Conservation (phyloP, 2,329 filamentous ascomycete species). For the Arthrobotrys sphaeroides region DNA sequence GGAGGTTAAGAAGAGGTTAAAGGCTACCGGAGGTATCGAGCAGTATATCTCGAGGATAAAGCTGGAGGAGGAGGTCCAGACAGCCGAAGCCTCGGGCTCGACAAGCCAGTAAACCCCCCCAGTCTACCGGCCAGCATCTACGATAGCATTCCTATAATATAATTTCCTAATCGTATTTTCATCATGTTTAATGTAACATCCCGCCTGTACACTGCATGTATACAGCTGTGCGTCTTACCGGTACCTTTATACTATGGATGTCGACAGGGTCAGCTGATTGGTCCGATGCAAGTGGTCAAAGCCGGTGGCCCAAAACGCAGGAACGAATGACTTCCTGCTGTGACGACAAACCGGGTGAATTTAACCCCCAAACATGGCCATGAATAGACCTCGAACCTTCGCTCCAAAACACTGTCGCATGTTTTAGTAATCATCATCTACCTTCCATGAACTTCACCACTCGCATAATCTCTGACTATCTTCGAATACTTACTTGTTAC, state of each 20-base stretch:
- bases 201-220: no score
- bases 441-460: background rate
- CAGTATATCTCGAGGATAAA: conserved; percentile 49
- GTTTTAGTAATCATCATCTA: background rate
- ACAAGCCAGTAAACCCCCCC: conserved; percentile 22
- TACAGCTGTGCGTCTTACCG: no score
- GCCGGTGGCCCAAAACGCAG: conserved; percentile 45
- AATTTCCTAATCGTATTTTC: background rate
- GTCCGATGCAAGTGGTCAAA: background rate
- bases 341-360: conserved; percentile 7
- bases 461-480: background rate
- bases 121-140: background rate
- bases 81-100: conserved; percentile 24
- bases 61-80: conserved; percentile 15
- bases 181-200: background rate
- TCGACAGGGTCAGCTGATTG: conserved; percentile 12
- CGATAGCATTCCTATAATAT: background rate
- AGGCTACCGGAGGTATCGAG: conserved; percentile 40
- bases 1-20: conserved; percentile 69
- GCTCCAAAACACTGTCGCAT: background rate
- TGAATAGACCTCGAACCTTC: conserved; percentile 21
- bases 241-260: background rate
- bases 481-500: background rate
- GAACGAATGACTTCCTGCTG: conserved; percentile 33
- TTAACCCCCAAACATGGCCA: background rate